These are phyloP conservation scores for Trichoderma koningii DNA, from an alignment of 2,329 filamentous ascomycete species.

Conservation along the genomic window DNA sequence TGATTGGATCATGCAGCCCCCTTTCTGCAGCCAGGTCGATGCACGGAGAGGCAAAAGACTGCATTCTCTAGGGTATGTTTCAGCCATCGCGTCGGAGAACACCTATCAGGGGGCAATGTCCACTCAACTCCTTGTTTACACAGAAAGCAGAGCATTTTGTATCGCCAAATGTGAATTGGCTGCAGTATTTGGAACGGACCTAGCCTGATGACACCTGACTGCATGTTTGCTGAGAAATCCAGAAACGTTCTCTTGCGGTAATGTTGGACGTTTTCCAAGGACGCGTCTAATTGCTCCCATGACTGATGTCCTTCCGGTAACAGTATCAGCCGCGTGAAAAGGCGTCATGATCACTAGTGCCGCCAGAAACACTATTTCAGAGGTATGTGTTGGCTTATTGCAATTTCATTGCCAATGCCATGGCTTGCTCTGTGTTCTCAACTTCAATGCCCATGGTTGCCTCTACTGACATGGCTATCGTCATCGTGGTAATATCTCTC, in stretches of 20 bases:
- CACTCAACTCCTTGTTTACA: neutral
- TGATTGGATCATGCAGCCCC: neutral
- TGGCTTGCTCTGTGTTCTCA: neutral
- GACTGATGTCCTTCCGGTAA: neutral
- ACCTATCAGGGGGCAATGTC: neutral
- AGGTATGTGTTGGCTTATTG: neutral
- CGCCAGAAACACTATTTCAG: neutral
- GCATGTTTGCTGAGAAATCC: no score
- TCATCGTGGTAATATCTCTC: neutral
- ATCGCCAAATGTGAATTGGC: neutral
- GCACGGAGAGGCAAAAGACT: neutral
- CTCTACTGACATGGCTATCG: neutral
- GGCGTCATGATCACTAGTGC: neutral
- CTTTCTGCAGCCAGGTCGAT: neutral
- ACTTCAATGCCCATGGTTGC: neutral
- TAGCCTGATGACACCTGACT: no score
- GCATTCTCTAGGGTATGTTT: conserved; percentile 6
- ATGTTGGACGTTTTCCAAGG: no score
- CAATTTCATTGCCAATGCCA: neutral
- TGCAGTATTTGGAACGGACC: no score
- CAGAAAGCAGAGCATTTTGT: neutral
- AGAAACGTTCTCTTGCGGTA: no score
- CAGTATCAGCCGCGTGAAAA: neutral
- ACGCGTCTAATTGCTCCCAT: no score
- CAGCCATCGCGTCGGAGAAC: neutral